Conservation (phyloP, 345 rosid species). For the Ailanthus altissimus region DNA sequence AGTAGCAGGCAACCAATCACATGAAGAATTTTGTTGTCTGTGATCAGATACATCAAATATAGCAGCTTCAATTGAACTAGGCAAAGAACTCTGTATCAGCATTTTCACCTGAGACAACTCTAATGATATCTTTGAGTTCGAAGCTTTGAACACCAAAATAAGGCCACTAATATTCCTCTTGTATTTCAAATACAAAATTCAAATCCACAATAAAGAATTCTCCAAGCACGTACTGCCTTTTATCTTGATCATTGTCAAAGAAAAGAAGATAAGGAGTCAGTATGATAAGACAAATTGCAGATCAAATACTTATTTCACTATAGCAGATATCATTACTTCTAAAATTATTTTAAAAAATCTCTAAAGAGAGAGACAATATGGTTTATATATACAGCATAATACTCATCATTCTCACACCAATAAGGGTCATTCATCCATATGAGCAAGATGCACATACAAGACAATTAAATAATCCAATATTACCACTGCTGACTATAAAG, state of each 20-base stretch:
- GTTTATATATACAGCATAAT: neutral
- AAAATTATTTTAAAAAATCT: neutral
- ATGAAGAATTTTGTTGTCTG: constrained; percentile 35
- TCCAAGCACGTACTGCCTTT: neutral
- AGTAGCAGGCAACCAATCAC: constrained; percentile 38
- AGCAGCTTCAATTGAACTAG: constrained; percentile 42
- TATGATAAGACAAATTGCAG: neutral
- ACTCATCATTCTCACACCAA: neutral
- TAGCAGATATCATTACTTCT: neutral
- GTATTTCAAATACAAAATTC: neutral
- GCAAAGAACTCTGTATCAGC: constrained; percentile 43
- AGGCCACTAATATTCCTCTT: neutral
- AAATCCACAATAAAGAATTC: constrained; percentile 8
- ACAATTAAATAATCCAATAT: neutral
- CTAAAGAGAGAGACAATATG: neutral
- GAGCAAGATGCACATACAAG: neutral
- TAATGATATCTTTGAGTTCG: neutral
- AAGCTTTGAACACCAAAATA: constrained; percentile 7
- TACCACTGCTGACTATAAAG: neutral
- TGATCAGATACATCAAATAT: constrained; percentile 37
- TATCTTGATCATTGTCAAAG: neutral
- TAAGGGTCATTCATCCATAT: neutral
- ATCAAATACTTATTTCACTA: neutral
- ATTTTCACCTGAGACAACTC: constrained; percentile 39
- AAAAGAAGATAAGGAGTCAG: neutral